phyloP scores from a whole-genome alignment of 495 filamentous ascomycete genomes.

The Penicillium samsonianum region DNA sequence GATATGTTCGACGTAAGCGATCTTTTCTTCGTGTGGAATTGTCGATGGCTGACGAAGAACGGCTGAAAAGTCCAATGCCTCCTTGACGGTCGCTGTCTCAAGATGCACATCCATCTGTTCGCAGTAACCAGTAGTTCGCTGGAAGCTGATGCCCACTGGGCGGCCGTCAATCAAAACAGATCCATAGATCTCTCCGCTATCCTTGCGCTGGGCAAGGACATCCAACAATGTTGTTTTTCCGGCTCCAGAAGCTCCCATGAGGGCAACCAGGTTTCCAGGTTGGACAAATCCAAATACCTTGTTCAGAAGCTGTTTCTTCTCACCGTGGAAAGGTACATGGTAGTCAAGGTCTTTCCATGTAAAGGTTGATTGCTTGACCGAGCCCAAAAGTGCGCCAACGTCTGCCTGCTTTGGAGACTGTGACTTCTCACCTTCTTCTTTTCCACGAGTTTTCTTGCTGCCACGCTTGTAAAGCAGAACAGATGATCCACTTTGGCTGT shows the following conservation, averaged over 20 bases:
- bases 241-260: conserved; percentile 84
- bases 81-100: conserved; percentile 45
- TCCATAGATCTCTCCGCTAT: conserved; percentile 49
- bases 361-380: conserved; percentile 39
- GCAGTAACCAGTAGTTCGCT: conserved; percentile 73
- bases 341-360: conserved; percentile 68
- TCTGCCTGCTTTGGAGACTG: conserved; percentile 16
- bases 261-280: conserved; percentile 74
- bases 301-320: conserved; percentile 63
- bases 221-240: conserved; percentile 74
- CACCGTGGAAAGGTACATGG: conserved; percentile 57
- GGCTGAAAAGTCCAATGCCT: conserved; percentile 52
- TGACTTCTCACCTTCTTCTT: conserved; percentile 31
- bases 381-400: conserved; percentile 22
- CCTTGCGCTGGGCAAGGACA: conserved; percentile 51
- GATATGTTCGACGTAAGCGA: conserved; percentile 53
- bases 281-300: conserved; percentile 77
- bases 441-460: conserved; percentile 35
- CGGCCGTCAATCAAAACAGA: conserved; percentile 51
- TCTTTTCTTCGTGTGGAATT: conserved; percentile 44
- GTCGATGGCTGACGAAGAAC: conserved; percentile 45
- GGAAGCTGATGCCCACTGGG: conserved; percentile 48
- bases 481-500: conserved; percentile 62
- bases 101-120: conserved; percentile 85
- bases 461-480: conserved; percentile 64